These are phyloP conservation scores for Solanum medicagineum DNA, from an alignment of 257 asterid species.

Conservation along the genomic window DNA sequence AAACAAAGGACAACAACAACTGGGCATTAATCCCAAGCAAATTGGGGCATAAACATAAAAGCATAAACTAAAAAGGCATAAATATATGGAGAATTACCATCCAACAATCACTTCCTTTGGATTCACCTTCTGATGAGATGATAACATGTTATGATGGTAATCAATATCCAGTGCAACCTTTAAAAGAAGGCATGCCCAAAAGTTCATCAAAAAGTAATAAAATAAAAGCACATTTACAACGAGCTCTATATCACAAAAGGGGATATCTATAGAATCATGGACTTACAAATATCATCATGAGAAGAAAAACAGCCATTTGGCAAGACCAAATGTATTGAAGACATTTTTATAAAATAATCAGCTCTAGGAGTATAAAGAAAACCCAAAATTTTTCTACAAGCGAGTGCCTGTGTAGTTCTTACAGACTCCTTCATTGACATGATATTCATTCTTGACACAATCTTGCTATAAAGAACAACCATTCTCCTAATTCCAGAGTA, in stretches of 20 bases:
- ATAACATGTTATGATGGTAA: conserved; percentile 84
- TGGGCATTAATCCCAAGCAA: neutral
- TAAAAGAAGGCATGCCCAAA: neutral
- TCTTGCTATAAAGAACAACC: neutral
- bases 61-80: neutral
- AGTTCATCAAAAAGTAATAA: neutral
- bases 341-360: neutral
- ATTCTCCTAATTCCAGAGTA: neutral
- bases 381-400: neutral
- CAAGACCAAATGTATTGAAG: neutral
- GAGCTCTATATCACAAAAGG: neutral
- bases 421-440: neutral
- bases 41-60: neutral
- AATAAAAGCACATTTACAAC: neutral
- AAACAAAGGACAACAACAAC: neutral
- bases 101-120: conserved; percentile 96
- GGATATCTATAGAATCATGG: neutral
- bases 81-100: conserved; percentile 36
- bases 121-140: conserved; percentile 89
- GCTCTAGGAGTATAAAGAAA: neutral
- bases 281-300: neutral
- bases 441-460: neutral
- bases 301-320: neutral
- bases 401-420: neutral
- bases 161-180: conserved; percentile 97